phyloP scores from a whole-genome alignment of 768 basidiomycete species.

The Kwoniella heveanensis region DNA sequence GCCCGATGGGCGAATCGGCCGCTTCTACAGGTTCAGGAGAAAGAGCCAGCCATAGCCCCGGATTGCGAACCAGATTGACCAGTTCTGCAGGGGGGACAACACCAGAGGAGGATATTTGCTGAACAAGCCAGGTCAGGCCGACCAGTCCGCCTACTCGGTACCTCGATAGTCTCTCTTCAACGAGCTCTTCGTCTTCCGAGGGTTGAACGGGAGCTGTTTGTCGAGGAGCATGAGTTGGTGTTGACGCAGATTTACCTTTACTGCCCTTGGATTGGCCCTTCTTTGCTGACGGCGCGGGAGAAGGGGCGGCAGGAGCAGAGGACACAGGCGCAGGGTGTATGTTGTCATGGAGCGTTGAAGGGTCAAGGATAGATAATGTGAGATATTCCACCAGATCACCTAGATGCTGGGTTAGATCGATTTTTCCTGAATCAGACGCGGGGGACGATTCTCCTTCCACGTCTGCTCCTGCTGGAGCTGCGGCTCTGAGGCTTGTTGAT shows the following conservation, averaged over 20 bases:
- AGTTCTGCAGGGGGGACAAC: constrained; percentile 22
- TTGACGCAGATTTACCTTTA: constrained; percentile 25
- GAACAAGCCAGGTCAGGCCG: constrained; percentile 49
- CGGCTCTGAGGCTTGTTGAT: constrained; percentile 21
- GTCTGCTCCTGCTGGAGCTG: no score
- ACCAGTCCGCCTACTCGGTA: constrained; percentile 47
- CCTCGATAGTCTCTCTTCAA: constrained; percentile 29
- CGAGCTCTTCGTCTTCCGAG: constrained; percentile 30
- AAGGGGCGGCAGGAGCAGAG: constrained; percentile 12
- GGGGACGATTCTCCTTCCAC: constrained; percentile 8
- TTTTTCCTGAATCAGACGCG: constrained; percentile 17
- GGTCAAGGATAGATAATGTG: constrained; percentile 49
- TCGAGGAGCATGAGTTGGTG: neutral
- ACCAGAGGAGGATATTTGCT: constrained; percentile 23
- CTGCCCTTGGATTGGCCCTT: constrained; percentile 22
- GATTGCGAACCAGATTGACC: constrained; percentile 29
- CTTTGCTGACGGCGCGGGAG: constrained; percentile 11
- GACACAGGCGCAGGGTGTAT: constrained; percentile 53
- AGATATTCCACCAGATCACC: constrained; percentile 48
- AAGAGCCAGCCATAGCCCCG: constrained; percentile 64
- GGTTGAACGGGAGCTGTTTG: constrained; percentile 8
- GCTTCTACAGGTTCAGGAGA: constrained; percentile 61
- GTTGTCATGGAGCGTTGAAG: constrained; percentile 51
- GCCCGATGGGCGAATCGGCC: constrained; percentile 37
- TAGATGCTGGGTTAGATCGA: constrained; percentile 44